phyloP scores from a whole-genome alignment of 495 filamentous ascomycete species.

The Penicillium canescens region DNA sequence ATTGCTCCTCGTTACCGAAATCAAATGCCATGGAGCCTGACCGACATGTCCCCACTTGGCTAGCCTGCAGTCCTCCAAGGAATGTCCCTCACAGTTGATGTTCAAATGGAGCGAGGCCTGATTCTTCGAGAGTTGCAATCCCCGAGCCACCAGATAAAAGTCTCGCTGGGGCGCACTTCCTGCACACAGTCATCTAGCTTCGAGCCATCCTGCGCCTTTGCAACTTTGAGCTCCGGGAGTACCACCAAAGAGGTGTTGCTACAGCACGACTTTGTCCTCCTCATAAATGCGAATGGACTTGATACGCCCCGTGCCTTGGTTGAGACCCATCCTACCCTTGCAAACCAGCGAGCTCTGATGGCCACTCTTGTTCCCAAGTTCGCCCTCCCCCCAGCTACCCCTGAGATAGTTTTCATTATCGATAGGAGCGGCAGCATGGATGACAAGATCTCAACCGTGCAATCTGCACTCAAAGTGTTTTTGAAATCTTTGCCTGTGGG shows the following conservation, averaged over 20 bases:
- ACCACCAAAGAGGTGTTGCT: slow-evolving; percentile 12
- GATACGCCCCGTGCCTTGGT: slow-evolving; percentile 60
- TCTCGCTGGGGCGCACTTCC: slow-evolving; percentile 60
- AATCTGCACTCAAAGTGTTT: slow-evolving; percentile 63
- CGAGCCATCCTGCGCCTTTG: slow-evolving; percentile 57
- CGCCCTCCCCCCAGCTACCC: slow-evolving; percentile 47
- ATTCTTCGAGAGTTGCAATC: slow-evolving; percentile 61
- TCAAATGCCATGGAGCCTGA: background rate
- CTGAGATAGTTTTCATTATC: slow-evolving; percentile 71
- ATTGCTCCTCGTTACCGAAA: slow-evolving; percentile 19
- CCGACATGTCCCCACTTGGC: background rate
- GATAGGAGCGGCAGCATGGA: slow-evolving; percentile 71
- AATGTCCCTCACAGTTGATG: slow-evolving; percentile 61
- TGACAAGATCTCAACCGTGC: slow-evolving; percentile 53
- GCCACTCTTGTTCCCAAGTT: slow-evolving; percentile 68
- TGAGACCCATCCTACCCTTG: slow-evolving; percentile 60
- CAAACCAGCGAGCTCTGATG: slow-evolving; percentile 65
- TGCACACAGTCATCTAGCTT: slow-evolving; percentile 34
- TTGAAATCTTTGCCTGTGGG: slow-evolving; percentile 69
- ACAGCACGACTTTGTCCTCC: slow-evolving; percentile 50
- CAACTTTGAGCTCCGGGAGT: slow-evolving; percentile 40
- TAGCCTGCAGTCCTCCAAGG: slow-evolving; percentile 23
- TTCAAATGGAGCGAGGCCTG: slow-evolving; percentile 53
- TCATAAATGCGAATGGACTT: slow-evolving; percentile 55
- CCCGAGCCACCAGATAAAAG: slow-evolving; percentile 66